Base-by-base conservation (phyloP, 148 eudicot genomes). In the Rhododendron vialii region DNA sequence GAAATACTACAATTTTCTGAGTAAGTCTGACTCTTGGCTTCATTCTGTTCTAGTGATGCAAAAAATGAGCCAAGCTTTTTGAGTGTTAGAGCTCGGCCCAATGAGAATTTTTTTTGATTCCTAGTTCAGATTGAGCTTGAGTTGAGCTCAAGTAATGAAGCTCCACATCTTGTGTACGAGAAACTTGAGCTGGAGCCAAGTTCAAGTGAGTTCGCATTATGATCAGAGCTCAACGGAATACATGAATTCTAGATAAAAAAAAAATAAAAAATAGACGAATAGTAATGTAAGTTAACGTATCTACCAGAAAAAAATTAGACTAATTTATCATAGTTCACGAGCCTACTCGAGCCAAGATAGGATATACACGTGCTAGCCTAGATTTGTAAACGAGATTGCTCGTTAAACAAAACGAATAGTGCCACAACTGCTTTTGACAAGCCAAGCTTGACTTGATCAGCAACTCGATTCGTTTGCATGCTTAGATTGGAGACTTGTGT, bases 1-100 rank as follows among this genome's bases (percentile, higher is more conserved):
- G 95, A 95, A 92, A 69, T 90, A 13, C 71, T 26, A 20, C 92
- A 89, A 81, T 75, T 94, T 74, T 90, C 89, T 26, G 86, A 84
- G 97, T 59, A 92, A 83, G 85, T 61, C 57, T 47, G 13, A 17
- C 22, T 7, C 5, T 18, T 3, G 6, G 55, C 18, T 15, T 63
- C 5, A 59, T 77, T 85, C 65, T 79, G 53, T 75, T 28, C 18
- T 67, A 67, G 13, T 51, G 55, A 51, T 4, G 55, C 17, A 51
- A 3, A 51, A 51, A 51, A 51, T 4, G 63, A 57, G 63, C 63
- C 24, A 20, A 57, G 63, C 24, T 57, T 57, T 20, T 20, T 47
- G 63, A 57, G 24, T 17, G 63, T 57, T 17, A 17, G 24, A 57
- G 7, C n/a, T 57, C 0, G 1, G 50, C 63, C 63, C 7, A 5